These are phyloP conservation scores for Mucor ambiguus DNA, from an alignment of 371 early-diverging fungal species.

Conservation along the genomic window DNA sequence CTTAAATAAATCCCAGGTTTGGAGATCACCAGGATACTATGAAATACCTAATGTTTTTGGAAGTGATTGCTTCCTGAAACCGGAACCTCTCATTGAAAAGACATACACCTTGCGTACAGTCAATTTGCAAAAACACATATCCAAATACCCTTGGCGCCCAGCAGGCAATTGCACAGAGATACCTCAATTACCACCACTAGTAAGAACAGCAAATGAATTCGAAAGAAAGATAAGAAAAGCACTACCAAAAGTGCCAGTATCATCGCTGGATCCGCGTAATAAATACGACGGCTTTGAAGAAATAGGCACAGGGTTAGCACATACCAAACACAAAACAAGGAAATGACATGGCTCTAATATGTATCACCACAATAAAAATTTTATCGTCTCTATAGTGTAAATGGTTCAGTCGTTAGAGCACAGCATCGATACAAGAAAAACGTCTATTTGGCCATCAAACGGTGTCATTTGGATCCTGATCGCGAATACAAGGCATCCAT, in stretches of 20 bases:
- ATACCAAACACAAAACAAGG: not conserved
- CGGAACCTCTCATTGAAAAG: constrained; percentile 35
- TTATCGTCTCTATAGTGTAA: constrained; percentile 36
- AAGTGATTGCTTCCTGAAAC: constrained; percentile 44
- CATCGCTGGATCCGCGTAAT: constrained; percentile 45
- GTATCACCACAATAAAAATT: not conserved
- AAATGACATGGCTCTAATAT: not conserved
- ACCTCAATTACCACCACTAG: constrained; percentile 46
- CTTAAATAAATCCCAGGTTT: constrained; percentile 27
- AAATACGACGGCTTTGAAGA: constrained; percentile 50
- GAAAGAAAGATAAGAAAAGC: constrained; percentile 46
- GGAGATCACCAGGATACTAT: constrained; percentile 49
- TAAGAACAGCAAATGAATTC: constrained; percentile 43
- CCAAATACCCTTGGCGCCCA: constrained; percentile 50
- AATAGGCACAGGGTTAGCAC: constrained; percentile 53
- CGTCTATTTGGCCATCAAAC: constrained; percentile 47
- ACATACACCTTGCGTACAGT: constrained; percentile 34
- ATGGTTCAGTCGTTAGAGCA: constrained; percentile 51
- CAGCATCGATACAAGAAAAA: constrained; percentile 46
- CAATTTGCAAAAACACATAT: constrained; percentile 43
- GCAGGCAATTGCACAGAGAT: constrained; percentile 43
- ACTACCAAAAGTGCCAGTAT: constrained; percentile 42
- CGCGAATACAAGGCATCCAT: constrained; percentile 53
- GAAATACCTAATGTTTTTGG: constrained; percentile 54
- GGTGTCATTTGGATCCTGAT: constrained; percentile 52